phyloP scores from a whole-genome alignment of 2,329 filamentous ascomycete genomes.

The Geosmithia morbida region DNA sequence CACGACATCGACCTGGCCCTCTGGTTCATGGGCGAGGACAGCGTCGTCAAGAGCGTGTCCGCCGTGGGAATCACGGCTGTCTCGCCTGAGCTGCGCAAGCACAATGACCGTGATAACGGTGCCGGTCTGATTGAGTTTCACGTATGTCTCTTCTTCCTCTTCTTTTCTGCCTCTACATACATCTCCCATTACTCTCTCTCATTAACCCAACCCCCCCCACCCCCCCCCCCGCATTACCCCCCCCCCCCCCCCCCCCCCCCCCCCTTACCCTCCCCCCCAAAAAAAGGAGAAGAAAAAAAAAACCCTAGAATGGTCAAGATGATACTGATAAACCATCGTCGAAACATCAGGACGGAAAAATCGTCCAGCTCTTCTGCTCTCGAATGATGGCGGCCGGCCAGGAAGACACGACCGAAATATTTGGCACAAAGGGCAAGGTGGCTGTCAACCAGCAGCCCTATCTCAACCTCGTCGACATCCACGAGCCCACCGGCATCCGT shows the following conservation, averaged over 20 bases:
- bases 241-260: too few relatives aligned
- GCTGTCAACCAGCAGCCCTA: conserved; percentile 44
- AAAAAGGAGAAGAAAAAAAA: too few relatives aligned
- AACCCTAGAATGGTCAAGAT: too few relatives aligned
- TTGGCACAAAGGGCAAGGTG: conserved; percentile 51
- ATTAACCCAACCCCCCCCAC: conserved; percentile 2
- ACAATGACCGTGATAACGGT: conserved; percentile 16
- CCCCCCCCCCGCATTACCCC: too few relatives aligned
- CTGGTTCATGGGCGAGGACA: conserved; percentile 18
- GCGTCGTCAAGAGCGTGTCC: conserved; percentile 14
- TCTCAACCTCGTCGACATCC: conserved; percentile 37
- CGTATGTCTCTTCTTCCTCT: conserved; percentile 10
- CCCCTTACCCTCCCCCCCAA: too few relatives aligned
- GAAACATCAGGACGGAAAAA: conserved; percentile 28
- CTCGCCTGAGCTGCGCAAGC: conserved; percentile 15
- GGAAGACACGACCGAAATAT: conserved; percentile 52
- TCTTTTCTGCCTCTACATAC: too few relatives aligned
- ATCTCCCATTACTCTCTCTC: too few relatives aligned
- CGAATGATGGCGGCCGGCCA: conserved; percentile 57
- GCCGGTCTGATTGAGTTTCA: conserved; percentile 47
- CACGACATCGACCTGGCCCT: conserved; percentile 42
- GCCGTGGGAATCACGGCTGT: conserved; percentile 16
- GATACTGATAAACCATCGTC: not conserved
- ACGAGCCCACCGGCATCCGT: conserved; percentile 30
- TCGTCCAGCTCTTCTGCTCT: conserved; percentile 48